Evolutionary conservation across 2,329 filamentous ascomycete genomes (phyloP), one percentile per base, ranked within the genome.

Genomic region (Verticillium longisporum): DNA sequence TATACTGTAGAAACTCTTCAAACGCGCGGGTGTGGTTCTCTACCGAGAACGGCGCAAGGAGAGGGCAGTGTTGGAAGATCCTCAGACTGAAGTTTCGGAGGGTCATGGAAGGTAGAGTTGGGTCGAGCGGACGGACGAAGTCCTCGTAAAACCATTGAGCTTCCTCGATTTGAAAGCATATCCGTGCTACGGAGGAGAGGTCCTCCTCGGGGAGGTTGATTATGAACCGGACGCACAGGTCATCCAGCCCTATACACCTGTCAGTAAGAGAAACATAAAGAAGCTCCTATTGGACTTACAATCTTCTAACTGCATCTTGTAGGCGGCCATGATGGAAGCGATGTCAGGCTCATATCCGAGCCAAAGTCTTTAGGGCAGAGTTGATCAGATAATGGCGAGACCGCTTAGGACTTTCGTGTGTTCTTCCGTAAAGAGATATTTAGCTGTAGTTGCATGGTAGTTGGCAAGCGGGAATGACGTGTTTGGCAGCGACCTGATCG

Each of bases 91-190:
- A 99, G 58, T 83, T 87, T 66, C 91, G 88, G 37, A 99, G 83
- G 55, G 88, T 86, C 81, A 98, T 89, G 60, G 90, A 92, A 4
- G 95, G 95, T 11, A 99, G 83, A 41, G 83, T 83, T 59, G 92
- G 88, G 75, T 97, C 90, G 65, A 95, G 81, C 45, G 94, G 93
- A 56, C 95, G 91, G 73, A 99, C 92, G 73, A 99, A 99, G 77
- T 99, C 95, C 81, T 99, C 95, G 85, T 99, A 99, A 77, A 96
- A 99, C 95, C 95, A 99, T 87, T 99, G 96, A 69, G 95, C 95
- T 77, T 99, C 96, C 77, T 99, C 95, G 68, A 99, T 90, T 77
- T 98, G 93, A 75, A 99, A 99, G 78, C 94, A 98, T 77, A 99
- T 95, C 72, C 95, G 89, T 72, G 92, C 91, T 61, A 97, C 90